Base-by-base conservation (phyloP, 805 yeast genomes). In the Metschnikowia colocasiae region DNA sequence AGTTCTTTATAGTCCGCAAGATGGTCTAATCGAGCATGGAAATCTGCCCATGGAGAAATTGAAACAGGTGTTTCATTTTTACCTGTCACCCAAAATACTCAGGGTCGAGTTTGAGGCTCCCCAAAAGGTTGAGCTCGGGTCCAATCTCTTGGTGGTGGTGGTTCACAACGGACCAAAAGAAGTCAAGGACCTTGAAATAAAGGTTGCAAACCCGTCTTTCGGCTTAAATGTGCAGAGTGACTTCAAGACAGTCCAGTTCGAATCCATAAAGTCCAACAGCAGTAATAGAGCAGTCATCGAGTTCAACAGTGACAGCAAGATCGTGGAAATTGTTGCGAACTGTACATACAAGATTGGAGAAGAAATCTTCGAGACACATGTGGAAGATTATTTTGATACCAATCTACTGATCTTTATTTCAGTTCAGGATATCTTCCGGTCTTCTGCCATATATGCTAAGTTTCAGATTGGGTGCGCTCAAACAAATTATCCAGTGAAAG, bases 391-490 rank as follows among this genome's bases (percentile, higher is more conserved):
- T 33, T 59, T 85, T 5, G 83, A 84, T 49, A 77, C 82, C 5
- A 64, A 78, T 1, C 67, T 87, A 32, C 71, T 78, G 4, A 67
- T 87, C 6, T 83, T 89, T 0, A 94, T 87, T 1, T 81, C 88
- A 2, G 95, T 87, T 2, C 92, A 86, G 57, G 96, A 88, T 60
- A 80, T 83, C 9, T 87, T 86, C 68, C 78, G 80, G 52, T 62
- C 76, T 2, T 61, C 75, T 15, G 65, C 71, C 25, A 65, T 87
- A 1, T 83, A 78, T 53, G 81, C 89, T 4, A 84, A 82, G 55
- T 88, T 85, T 59, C 79, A 84, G 12, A 73, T 87, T 38, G 84
- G 87, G 16, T 75, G 90, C 4, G 70, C 83, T 0, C 72, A 74
- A 22, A 46, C 69, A 0, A 64, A 65, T 7, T 56, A 62, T 4